Evolutionary conservation across 176 grass and related monocot genomes (phyloP), one percentile per base, ranked within the genome.

Genomic region (Aegilops sharonensis): DNA sequence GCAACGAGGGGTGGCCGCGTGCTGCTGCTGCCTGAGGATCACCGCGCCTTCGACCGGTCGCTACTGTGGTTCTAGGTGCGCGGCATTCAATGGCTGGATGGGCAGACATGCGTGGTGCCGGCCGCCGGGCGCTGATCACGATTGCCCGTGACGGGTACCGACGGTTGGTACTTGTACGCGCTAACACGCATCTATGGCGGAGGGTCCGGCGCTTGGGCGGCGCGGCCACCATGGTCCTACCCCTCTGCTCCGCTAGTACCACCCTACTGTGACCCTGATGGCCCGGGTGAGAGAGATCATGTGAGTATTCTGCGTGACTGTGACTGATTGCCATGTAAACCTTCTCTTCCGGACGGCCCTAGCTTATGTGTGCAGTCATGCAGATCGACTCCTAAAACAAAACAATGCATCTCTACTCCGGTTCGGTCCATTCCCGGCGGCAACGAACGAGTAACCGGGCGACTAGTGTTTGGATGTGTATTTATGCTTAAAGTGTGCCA

Each of bases 121-220:
- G 73, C 45, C 25, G 73, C 73, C 45, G 45, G 45, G 43, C 73
- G 45, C 25, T 11, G 73, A 20, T 76, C 73, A 31, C 45, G 18
- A 18, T 32, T 3, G 45, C 73, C 50, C 25, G 14, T 54, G 73
- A 76, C 73, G 73, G 73, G 73, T 76, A 76, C 73, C 73, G 73
- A 52, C 15, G 73, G 73, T 76, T 75, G 42, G 72, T 48, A 45
- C 72, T 50, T 75, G 72, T 75, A 75, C 72, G 72, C 70, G 70
- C 70, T 73, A 73, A 73, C 39, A 12, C 40, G 72, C 72, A 75
- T 75, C 72, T 75, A 75, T 43, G 43, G 40, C 39, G 39, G 72
- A 75, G 40, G 72, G 72, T 27, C 72, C 72, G 23, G 40, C n/a
- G 24, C 24, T 75, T 75, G 72, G 72, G 23, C 40, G 40, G 72